Percentiles rank a stretch among this genome's conserved stretches.
These are phyloP conservation scores for Citeromyces matritensis DNA, from an alignment of 805 yeast genomes.

Conservation along the genomic window DNA sequence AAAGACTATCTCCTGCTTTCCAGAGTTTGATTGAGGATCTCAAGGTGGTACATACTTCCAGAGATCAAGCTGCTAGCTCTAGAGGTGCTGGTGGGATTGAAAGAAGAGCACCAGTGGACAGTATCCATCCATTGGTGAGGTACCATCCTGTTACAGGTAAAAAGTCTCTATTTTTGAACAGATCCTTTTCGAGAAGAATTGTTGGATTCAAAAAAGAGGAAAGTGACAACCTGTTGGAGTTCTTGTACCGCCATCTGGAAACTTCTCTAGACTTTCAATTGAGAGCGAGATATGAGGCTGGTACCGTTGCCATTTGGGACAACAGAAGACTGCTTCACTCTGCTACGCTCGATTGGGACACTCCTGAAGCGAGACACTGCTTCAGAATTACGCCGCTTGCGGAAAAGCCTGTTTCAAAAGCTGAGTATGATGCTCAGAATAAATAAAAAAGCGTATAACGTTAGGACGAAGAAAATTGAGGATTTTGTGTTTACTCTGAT, in stretches of 20 bases:
- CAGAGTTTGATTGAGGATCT: slow-evolving; percentile 42
- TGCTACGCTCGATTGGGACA: slow-evolving; percentile 60
- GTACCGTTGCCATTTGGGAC: slow-evolving; percentile 66
- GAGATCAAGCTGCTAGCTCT: slow-evolving; percentile 52
- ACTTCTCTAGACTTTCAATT: slow-evolving; percentile 46
- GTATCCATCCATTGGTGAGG: slow-evolving; percentile 58
- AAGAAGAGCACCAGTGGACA: slow-evolving; percentile 47
- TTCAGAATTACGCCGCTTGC: slow-evolving; percentile 62
- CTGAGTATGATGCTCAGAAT: slow-evolving; percentile 9
- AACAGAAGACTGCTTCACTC: slow-evolving; percentile 59
- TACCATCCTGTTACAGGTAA: slow-evolving; percentile 58
- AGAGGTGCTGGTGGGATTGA: slow-evolving; percentile 42
- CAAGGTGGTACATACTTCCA: slow-evolving; percentile 56
- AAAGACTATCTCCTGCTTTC: slow-evolving; percentile 53
- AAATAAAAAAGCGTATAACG: too few relatives aligned
- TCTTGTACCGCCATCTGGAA: slow-evolving; percentile 36
- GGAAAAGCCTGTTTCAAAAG: slow-evolving; percentile 39
- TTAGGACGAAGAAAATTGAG: too few relatives aligned
- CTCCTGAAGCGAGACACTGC: slow-evolving; percentile 54
- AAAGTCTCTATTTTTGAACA: slow-evolving; percentile 42
- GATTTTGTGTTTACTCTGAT: too few relatives aligned
- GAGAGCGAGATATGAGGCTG: slow-evolving; percentile 58
- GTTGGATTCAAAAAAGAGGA: slow-evolving; percentile 65
- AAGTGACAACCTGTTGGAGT: slow-evolving; percentile 41
- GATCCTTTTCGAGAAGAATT: slow-evolving; percentile 49